Evolutionary conservation across 345 rosid species (phyloP), one percentile per base, ranked within the genome.

Genomic region (Hibiscus syriacus): DNA sequence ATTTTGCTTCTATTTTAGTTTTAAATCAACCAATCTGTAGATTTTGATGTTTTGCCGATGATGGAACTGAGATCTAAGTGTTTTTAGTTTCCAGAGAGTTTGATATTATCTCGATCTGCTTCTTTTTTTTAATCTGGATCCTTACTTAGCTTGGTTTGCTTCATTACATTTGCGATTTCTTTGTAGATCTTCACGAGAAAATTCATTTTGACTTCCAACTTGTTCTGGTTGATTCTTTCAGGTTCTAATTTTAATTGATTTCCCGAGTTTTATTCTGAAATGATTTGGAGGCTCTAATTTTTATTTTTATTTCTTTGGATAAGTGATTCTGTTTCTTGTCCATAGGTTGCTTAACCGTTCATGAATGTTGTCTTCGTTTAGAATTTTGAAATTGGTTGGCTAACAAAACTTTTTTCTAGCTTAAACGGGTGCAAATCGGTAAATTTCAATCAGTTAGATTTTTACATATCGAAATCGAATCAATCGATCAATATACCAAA

Each of bases 41-140:
- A 26, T n/a, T 75, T 52, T 72, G 49, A 60, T 66, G 9, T 14
- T 43, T 67, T 64, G 43, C 53, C 17, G 66, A 1, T 17, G 22
- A 1, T 66, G 46, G 29, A 41, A 52, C 58, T 73, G 57, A 74
- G 83, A 80, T 77, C 80, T 78, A 22, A 1, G 17, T 30, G 30
- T 23, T 29, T 27, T 9, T 6, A 6, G 23, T 30, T 58, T 58
- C 43, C 17, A 7, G 6, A 58, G 38, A 58, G 63, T 32, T 58
- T 0, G 25, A n/a, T 58, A 30, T n/a, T 58, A n/a, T 23, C 23
- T 32, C n/a, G 43, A 32, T 30, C 43, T 32, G 26, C 23, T n/a
- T 32, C 2, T 32, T 4, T 9, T 58, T 30, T 0, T 58, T n/a
- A n/a, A 17, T 32, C 13, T 58, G 43, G 45, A 58, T 58, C 63